Conservation (phyloP, 192 early-diverging fungal genomes). For the Coemansia sp. region DNA sequence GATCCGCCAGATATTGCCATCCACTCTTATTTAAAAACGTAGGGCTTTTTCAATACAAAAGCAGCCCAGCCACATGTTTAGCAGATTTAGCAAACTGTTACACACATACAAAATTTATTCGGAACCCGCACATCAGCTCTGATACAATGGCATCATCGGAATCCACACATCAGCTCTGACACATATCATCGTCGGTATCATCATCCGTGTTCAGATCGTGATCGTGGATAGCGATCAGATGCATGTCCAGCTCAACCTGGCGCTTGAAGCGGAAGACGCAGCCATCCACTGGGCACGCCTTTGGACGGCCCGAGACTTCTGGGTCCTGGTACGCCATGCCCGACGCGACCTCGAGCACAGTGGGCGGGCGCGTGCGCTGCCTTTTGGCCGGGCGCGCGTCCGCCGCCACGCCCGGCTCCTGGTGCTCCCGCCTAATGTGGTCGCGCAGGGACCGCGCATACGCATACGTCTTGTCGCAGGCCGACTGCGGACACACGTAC, state of each 20-base stretch:
- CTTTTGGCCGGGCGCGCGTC: neutral
- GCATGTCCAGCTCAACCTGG: conserved; percentile 25
- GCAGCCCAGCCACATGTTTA: too few relatives aligned
- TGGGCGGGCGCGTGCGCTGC: neutral
- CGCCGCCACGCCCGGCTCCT: too few relatives aligned
- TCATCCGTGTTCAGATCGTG: too few relatives aligned
- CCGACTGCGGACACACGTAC: conserved; percentile 27
- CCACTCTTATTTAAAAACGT: too few relatives aligned
- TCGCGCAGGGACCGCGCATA: conserved; percentile 25
- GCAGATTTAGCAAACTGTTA: too few relatives aligned
- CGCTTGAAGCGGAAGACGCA: conserved; percentile 48
- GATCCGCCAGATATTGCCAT: conserved; percentile 39
- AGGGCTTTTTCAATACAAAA: too few relatives aligned
- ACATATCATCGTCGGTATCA: too few relatives aligned
- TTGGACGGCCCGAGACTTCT: conserved; percentile 23
- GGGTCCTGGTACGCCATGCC: conserved; percentile 47
- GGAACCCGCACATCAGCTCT: too few relatives aligned
- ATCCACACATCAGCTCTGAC: too few relatives aligned
- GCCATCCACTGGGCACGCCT: conserved; percentile 18
- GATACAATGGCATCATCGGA: too few relatives aligned
- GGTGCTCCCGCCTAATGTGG: conserved; percentile 9
- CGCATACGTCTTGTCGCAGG: conserved; percentile 24
- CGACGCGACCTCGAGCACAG: conserved; percentile 30
- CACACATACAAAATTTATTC: too few relatives aligned
- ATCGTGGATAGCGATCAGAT: conserved; percentile 27